These are phyloP conservation scores for Cladosporium oxysporum DNA, from an alignment of 2,329 filamentous ascomycete genomes.

Conservation along the genomic window DNA sequence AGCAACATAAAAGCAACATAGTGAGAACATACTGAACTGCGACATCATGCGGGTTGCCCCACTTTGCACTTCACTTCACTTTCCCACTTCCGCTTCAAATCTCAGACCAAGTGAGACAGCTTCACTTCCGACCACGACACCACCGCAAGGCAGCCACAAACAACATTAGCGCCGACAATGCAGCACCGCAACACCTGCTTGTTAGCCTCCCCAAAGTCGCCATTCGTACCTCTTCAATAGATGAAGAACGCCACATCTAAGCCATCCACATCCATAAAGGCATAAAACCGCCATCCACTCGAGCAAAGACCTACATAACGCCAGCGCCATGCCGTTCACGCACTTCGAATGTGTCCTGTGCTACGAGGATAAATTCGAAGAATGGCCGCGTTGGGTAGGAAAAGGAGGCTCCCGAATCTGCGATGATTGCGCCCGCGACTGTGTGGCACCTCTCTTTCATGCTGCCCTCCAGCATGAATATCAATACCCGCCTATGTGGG, in stretches of 20 bases:
- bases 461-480: constrained; percentile 22
- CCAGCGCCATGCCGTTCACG: not conserved
- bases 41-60: not conserved
- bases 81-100: not conserved
- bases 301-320: not conserved
- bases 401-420: constrained; percentile 14
- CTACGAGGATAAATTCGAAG: not conserved
- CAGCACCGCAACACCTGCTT: not conserved
- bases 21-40: not conserved
- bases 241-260: not conserved
- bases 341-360: constrained; percentile 1
- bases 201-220: not conserved
- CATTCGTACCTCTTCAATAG: not conserved
- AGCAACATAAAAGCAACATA: not conserved
- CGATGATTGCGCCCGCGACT: constrained; percentile 13
- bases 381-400: not conserved
- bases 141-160: not conserved
- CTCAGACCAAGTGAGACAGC: not conserved
- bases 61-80: not conserved
- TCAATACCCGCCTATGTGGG: constrained; percentile 14
- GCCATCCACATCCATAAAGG: not conserved
- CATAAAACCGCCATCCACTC: not conserved
- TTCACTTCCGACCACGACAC: not conserved
- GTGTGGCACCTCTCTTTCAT: constrained; percentile 6
- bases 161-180: not conserved